Percentiles rank a stretch among this genome's conserved stretches.
phyloP scores from a whole-genome alignment of 345 rosid species.

The Linum usitatissimum region DNA sequence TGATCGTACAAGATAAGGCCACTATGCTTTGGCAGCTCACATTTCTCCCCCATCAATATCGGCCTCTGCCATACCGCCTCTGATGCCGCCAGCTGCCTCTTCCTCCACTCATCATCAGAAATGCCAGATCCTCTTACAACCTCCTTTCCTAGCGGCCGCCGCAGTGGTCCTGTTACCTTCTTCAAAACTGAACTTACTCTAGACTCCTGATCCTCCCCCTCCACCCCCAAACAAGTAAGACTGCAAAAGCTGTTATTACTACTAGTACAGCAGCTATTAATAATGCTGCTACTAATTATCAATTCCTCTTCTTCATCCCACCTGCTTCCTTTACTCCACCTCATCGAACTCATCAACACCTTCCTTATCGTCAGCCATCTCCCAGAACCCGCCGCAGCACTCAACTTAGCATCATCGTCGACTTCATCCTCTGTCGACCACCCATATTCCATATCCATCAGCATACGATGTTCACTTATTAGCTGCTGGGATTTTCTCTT shows the following conservation, averaged over 20 bases:
- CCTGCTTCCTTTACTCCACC: neutral
- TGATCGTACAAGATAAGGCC: conserved; percentile 67
- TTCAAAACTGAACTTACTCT: no score
- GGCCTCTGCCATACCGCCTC: conserved; percentile 74
- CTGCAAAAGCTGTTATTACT: neutral
- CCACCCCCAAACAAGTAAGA: no score
- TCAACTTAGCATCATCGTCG: neutral
- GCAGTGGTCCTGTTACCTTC: no score
- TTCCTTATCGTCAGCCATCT: neutral
- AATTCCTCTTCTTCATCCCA: neutral
- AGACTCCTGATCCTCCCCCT: no score
- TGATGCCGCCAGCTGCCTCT: neutral
- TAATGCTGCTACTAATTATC: neutral
- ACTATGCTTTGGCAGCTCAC: conserved; percentile 64
- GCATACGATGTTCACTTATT: neutral
- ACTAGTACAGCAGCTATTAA: neutral
- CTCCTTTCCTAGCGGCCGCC: no score
- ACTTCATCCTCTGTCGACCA: neutral
- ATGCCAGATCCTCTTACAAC: no score
- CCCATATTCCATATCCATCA: neutral
- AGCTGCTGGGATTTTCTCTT: neutral
- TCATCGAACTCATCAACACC: neutral
- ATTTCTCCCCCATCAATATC: conserved; percentile 80
- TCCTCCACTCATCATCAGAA: no score
- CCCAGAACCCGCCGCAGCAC: neutral